phyloP scores from a whole-genome alignment of 495 filamentous ascomycete genomes.

The Penicillium canescens region DNA sequence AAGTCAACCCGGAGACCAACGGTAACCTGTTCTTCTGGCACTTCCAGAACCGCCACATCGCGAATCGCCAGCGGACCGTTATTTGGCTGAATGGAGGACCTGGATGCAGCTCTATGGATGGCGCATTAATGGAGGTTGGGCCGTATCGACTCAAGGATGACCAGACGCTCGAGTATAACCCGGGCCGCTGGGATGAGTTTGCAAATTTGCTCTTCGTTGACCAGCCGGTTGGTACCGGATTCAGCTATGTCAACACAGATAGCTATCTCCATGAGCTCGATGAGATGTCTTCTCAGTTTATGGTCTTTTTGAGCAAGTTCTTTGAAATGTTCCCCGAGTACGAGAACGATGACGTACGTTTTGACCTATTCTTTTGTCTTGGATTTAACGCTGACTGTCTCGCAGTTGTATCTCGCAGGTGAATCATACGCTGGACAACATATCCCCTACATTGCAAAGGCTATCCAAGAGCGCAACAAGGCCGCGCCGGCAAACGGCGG shows the following conservation, averaged over 20 bases:
- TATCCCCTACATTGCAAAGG: constrained; percentile 92
- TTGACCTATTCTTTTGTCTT: background rate
- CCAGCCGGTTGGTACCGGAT: constrained; percentile 94
- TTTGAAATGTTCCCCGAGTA: constrained; percentile 90
- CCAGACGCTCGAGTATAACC: constrained; percentile 73
- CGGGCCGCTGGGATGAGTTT: constrained; percentile 96
- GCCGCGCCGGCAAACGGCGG: constrained; percentile 25
- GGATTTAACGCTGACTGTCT: constrained; percentile 25
- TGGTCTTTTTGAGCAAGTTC: constrained; percentile 87
- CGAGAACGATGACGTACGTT: constrained; percentile 84
- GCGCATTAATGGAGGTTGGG: constrained; percentile 95
- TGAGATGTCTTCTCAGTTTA: constrained; percentile 86
- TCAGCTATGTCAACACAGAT: constrained; percentile 89
- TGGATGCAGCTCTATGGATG: constrained; percentile 95
- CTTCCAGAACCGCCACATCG: constrained; percentile 92
- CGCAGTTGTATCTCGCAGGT: constrained; percentile 85
- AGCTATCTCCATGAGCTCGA: constrained; percentile 81
- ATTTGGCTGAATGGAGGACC: constrained; percentile 98
- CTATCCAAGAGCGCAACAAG: constrained; percentile 81
- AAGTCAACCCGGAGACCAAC: constrained; percentile 77
- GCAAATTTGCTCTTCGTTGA: constrained; percentile 96
- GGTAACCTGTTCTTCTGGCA: constrained; percentile 99
- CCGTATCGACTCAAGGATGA: constrained; percentile 86
- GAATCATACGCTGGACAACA: constrained; percentile 97
- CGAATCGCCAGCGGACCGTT: constrained; percentile 86